Percentiles rank a stretch among this genome's conserved stretches.
Conservation (phyloP, 2,329 filamentous ascomycete genomes). For the Exophiala alcalophila region DNA sequence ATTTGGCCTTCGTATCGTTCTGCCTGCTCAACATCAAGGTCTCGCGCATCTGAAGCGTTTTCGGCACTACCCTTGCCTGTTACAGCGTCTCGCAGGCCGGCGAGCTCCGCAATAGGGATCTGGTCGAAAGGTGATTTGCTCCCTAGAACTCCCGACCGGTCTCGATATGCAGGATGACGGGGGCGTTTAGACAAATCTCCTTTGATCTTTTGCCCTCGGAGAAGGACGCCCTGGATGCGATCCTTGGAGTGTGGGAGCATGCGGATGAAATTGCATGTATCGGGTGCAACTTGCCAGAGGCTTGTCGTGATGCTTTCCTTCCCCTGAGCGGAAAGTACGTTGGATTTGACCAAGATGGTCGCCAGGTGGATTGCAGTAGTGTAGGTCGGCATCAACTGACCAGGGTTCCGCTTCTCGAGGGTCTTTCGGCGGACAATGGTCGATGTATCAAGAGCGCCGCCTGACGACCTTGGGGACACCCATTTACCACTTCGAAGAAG, state of each 20-base stretch:
- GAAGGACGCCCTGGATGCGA: conserved; percentile 41
- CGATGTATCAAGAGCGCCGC: conserved; percentile 32
- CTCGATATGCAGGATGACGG: conserved; percentile 6
- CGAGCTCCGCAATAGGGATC: conserved; percentile 11
- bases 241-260: conserved; percentile 42
- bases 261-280: conserved; percentile 38
- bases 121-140: conserved; percentile 24
- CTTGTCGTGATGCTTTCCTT: conserved; percentile 33
- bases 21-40: conserved; percentile 6
- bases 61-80: not conserved
- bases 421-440: conserved; percentile 34
- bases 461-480: conserved; percentile 33
- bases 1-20: conserved; percentile 15
- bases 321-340: conserved; percentile 36
- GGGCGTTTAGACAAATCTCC: conserved; percentile 26
- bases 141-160: conserved; percentile 20
- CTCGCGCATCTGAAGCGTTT: not conserved
- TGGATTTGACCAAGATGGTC: conserved; percentile 39
- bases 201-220: conserved; percentile 35
- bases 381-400: conserved; percentile 45
- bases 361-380: conserved; percentile 44
- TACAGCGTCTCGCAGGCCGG: conserved; percentile 1
- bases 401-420: conserved; percentile 32
- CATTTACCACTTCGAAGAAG: conserved; percentile 35
- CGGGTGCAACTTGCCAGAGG: conserved; percentile 35